A percentile compares a stretch with the other conserved stretches of the same genome.
Evolutionary conservation across 2,329 filamentous ascomycete species (phyloP).

Genomic region (Calonectria pseudoreteaudii): DNA sequence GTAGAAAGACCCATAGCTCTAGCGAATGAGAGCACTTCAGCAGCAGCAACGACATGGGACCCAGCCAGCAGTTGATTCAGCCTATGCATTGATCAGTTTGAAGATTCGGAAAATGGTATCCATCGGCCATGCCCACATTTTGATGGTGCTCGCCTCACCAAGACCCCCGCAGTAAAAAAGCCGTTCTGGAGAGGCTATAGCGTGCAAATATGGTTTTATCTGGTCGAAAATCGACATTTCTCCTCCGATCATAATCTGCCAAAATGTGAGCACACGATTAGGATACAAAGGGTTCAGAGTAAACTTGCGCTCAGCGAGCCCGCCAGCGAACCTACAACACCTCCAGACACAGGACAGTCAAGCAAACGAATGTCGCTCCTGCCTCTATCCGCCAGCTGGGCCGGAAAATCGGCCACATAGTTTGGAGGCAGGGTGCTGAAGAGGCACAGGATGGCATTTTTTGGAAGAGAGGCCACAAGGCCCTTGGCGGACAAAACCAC

Average conservation of each 20-base stretch:
- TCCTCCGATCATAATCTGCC: not conserved
- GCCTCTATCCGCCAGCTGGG: not conserved
- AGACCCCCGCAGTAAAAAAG: not conserved
- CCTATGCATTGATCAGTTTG: not conserved
- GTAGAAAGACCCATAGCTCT: not conserved
- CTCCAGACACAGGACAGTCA: not conserved
- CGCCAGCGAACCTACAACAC: not conserved
- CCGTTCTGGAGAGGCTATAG: not conserved
- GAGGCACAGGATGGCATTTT: not conserved
- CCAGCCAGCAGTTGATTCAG: not conserved
- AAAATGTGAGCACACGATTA: not conserved
- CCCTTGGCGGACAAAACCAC: not conserved
- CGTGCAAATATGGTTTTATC: not conserved
- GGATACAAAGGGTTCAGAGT: not conserved
- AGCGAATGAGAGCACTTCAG: slow-evolving; percentile 1
- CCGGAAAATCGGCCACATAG: not conserved
- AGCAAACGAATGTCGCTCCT: not conserved
- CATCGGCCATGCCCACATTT: not conserved
- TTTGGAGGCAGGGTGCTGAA: not conserved
- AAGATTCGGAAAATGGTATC: not conserved
- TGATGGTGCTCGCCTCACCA: not conserved
- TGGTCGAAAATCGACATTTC: not conserved
- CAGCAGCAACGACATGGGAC: not conserved
- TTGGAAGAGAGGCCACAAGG: not conserved
- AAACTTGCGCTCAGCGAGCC: not conserved